Percentiles rank a stretch among this genome's conserved stretches.
Evolutionary conservation across 495 filamentous ascomycete species (phyloP).

Genomic region (Aspergillus kassunensis): DNA sequence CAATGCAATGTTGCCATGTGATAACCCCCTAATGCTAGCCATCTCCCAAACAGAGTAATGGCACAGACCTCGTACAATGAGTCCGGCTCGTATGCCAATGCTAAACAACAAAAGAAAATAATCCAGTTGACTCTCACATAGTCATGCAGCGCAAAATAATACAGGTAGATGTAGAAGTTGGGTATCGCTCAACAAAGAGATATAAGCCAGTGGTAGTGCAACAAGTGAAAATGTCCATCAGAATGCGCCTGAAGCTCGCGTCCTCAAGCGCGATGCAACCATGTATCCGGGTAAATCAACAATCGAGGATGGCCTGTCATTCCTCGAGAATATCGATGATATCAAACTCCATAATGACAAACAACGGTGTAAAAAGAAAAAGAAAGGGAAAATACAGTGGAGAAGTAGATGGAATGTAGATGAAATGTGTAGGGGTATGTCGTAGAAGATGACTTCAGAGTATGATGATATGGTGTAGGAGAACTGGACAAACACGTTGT

Average conservation of each 20-base stretch:
- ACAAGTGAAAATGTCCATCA: constrained; percentile 12
- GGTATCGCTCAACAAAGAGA: constrained; percentile 27
- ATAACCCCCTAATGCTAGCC: constrained; percentile 22
- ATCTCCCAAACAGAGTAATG: constrained; percentile 15
- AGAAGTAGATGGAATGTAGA: too few relatives aligned
- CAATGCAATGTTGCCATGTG: constrained; percentile 18
- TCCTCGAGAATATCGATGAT: constrained; percentile 9
- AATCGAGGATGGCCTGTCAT: constrained; percentile 8
- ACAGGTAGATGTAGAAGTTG: constrained; percentile 18
- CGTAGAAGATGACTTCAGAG: background rate
- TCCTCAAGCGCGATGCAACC: constrained; percentile 6
- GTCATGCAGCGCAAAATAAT: constrained; percentile 17
- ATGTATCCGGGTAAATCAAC: constrained; percentile 10
- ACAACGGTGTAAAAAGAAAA: background rate
- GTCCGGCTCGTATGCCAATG: constrained; percentile 9
- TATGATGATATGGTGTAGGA: too few relatives aligned
- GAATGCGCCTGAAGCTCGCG: constrained; percentile 15
- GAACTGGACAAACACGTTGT: background rate
- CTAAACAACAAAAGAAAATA: constrained; percentile 7
- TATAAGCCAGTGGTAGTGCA: constrained; percentile 12
- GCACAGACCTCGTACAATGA: constrained; percentile 10
- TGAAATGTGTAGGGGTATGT: background rate
- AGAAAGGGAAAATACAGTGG: background rate
- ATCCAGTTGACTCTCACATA: constrained; percentile 1
- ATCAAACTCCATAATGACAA: constrained; percentile 13